Conservation (phyloP, 1,284 basidiomycete species). For the Neonothopanus nambi region DNA sequence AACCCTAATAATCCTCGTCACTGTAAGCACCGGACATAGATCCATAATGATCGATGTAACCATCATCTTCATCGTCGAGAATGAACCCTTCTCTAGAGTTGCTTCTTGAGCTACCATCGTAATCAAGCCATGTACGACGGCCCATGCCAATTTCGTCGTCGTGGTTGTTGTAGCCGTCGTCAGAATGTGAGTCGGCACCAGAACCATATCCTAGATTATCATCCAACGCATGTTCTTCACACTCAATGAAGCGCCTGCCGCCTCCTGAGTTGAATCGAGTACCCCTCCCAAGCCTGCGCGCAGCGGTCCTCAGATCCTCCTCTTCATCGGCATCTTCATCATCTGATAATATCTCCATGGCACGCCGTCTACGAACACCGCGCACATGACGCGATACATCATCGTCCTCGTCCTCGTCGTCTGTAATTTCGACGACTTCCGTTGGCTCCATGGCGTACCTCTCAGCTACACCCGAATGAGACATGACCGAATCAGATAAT, state of each 20-base stretch:
- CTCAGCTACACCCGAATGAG: constrained; percentile 10
- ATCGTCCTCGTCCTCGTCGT: constrained; percentile 7
- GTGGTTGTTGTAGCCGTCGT: constrained; percentile 23
- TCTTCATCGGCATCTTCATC: background rate
- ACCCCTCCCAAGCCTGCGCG: background rate
- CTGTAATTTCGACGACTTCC: constrained; percentile 9
- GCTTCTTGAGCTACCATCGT: too few species aligned
- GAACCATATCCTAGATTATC: constrained; percentile 10
- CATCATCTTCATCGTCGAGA: background rate
- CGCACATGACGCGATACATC: background rate
- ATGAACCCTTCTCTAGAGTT: too few species aligned
- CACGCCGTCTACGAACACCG: background rate
- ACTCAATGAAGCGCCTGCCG: background rate
- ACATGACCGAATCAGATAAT: constrained; percentile 8
- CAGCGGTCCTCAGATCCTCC: background rate
- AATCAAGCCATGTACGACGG: too few species aligned
- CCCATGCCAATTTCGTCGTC: background rate
- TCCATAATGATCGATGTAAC: background rate
- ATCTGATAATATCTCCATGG: constrained; percentile 1
- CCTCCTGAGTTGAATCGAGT: background rate
- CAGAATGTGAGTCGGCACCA: constrained; percentile 18
- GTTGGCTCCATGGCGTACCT: constrained; percentile 8
- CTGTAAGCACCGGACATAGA: background rate
- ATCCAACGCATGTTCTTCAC: constrained; percentile 1
- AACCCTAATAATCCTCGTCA: background rate